A percentile compares a stretch with the other conserved stretches of the same genome.
Evolutionary conservation across 768 basidiomycete genomes (phyloP).

Genomic region (Tephrocybe sp.): DNA sequence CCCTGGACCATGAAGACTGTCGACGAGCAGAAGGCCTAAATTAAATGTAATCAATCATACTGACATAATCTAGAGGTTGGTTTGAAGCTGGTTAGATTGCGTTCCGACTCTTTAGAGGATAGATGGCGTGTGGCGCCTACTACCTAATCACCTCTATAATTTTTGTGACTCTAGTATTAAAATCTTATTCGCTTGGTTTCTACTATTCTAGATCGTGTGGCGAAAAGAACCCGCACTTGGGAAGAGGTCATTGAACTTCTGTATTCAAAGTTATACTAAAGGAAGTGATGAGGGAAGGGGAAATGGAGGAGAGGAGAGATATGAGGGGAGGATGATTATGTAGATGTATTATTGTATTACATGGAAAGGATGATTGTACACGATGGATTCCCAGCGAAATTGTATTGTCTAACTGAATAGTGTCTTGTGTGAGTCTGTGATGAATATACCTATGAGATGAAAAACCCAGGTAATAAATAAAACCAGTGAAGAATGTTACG

Average conservation of each 20-base stretch:
- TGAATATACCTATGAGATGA: no score
- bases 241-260: no score
- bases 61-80: background rate
- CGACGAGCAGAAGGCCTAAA: slow-evolving; percentile 37
- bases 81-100: slow-evolving; percentile 1
- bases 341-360: no score
- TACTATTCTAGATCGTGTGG: no score
- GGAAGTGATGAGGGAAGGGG: no score
- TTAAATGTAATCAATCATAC: background rate
- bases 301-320: no score
- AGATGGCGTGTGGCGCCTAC: background rate
- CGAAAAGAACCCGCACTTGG: no score
- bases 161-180: background rate
- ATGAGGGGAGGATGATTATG: no score
- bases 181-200: background rate
- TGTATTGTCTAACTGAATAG: background rate
- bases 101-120: background rate
- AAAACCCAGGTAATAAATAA: no score
- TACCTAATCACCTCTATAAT: background rate
- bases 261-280: no score
- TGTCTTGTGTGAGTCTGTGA: background rate
- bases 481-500: background rate
- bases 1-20: slow-evolving; percentile 71
- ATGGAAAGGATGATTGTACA: background rate
- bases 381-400: background rate